Base-by-base conservation (phyloP, 345 rosid genomes). In the Anacardium occidentale region DNA sequence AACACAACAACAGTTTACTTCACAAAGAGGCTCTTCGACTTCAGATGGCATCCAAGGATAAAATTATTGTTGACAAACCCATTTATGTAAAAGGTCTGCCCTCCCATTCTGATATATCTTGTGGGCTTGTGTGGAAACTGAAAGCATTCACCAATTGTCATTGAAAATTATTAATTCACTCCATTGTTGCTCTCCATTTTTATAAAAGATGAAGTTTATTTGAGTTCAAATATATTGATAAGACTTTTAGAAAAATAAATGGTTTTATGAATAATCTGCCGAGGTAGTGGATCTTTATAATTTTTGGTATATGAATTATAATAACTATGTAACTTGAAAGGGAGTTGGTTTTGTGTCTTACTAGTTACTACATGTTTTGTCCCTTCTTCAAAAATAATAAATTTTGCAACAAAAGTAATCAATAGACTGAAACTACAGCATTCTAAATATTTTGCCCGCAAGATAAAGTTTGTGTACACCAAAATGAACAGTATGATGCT, bases 1-100 rank as follows among this genome's bases (percentile, higher is more conserved):
- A 95, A 75, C 99, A 95, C 69, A 95, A 95, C 74, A 95, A 95
- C 74, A 95, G 99, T 84, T 86, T 95, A 88, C 93, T 95, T 75
- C 99, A 95, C 83, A 95, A 93, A 79, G 99, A 95, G 80, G 99
- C 99, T 75, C 87, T 95, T 50, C 98, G 98, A 67, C 96, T 95
- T 69, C 99, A 93, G 84, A 89, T 81, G 81, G 99, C 99, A 64
- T 95, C 99, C 47, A 93, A 95, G 83, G 99, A 95, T 78, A 93
- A 93, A 83, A 87, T 88, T 67, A 83, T 86, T 77, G 90, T 83
- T 66, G 98, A 95, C 63, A 95, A 93, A 74, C 98, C 99, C 26
- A 82, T 90, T 64, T 87, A 86, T 81, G 97, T 88, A 69, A 95
- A 95, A 89, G 91, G 99, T 95, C 70, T 77, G 88, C 78, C 29